Evolutionary conservation across 2,329 filamentous ascomycete genomes (phyloP).

Genomic region (Zasmidium cellare): DNA sequence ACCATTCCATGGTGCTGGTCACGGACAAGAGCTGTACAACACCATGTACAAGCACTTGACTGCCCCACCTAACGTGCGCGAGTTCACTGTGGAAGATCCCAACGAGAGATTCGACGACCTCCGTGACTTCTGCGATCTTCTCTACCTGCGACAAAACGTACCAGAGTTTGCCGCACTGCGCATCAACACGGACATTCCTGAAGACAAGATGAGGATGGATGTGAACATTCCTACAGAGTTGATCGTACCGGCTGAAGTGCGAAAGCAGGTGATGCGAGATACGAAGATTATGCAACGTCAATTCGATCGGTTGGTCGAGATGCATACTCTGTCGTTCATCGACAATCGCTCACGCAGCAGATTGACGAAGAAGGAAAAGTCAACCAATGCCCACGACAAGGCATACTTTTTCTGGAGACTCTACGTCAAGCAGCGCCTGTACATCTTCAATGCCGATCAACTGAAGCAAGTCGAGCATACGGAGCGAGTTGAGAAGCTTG

Average conservation of each 20-base stretch:
- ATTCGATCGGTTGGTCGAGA: slow-evolving; percentile 72
- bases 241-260: slow-evolving; percentile 55
- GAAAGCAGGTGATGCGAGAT: slow-evolving; percentile 59
- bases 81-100: slow-evolving; percentile 92
- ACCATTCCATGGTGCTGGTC: slow-evolving; percentile 77
- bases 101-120: slow-evolving; percentile 82
- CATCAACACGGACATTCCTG: slow-evolving; percentile 55
- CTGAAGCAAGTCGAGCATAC: slow-evolving; percentile 67
- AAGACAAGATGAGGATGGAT: slow-evolving; percentile 51
- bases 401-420: slow-evolving; percentile 71
- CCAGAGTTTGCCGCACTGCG: slow-evolving; percentile 33
- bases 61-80: slow-evolving; percentile 64
- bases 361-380: slow-evolving; percentile 44
- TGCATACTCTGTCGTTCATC: slow-evolving; percentile 66
- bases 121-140: slow-evolving; percentile 72
- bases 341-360: slow-evolving; percentile 49
- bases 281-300: slow-evolving; percentile 76
- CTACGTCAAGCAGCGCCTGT: slow-evolving; percentile 74
- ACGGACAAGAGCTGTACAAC: slow-evolving; percentile 78
- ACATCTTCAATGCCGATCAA: slow-evolving; percentile 70
- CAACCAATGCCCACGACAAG: slow-evolving; percentile 59
- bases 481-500: slow-evolving; percentile 71
- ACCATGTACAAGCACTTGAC: slow-evolving; percentile 72
- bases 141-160: slow-evolving; percentile 57
- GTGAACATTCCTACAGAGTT: slow-evolving; percentile 56